phyloP scores from a whole-genome alignment of 441 rosid genomes.

The Brassica hybrid region DNA sequence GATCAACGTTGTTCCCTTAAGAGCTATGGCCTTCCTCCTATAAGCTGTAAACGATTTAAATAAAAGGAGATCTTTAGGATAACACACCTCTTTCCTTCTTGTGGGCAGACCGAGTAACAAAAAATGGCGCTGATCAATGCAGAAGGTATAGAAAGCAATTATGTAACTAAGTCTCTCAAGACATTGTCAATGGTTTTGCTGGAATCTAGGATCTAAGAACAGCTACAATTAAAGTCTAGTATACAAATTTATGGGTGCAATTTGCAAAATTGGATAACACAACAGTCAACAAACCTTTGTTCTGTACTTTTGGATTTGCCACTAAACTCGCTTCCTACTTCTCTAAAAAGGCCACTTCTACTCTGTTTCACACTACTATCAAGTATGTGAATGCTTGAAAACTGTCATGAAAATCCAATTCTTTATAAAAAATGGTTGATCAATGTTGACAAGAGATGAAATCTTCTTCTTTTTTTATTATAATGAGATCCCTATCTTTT shows the following conservation, averaged over 20 bases:
- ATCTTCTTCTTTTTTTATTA: neutral
- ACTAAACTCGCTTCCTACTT: neutral
- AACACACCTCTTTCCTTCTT: too few relatives aligned
- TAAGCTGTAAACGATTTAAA: too few relatives aligned
- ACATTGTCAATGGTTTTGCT: too few relatives aligned
- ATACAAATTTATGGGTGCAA: neutral
- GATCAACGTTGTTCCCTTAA: conserved; percentile 6
- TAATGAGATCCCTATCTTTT: too few relatives aligned
- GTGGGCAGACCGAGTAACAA: too few relatives aligned
- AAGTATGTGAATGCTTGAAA: neutral
- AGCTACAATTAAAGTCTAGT: too few relatives aligned
- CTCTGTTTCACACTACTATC: neutral
- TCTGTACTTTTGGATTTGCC: neutral
- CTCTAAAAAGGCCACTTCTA: neutral
- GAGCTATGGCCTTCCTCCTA: neutral
- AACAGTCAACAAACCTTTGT: neutral
- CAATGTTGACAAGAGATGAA: neutral
- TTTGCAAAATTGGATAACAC: neutral
- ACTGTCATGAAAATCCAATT: neutral
- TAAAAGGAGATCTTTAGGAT: too few relatives aligned
- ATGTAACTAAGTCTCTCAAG: too few relatives aligned
- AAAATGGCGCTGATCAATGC: too few relatives aligned
- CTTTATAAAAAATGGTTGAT: neutral
- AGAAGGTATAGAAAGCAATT: too few relatives aligned
- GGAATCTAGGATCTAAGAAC: too few relatives aligned